Conservation (phyloP, 768 basidiomycete species). For the Lactarius psammicola region DNA sequence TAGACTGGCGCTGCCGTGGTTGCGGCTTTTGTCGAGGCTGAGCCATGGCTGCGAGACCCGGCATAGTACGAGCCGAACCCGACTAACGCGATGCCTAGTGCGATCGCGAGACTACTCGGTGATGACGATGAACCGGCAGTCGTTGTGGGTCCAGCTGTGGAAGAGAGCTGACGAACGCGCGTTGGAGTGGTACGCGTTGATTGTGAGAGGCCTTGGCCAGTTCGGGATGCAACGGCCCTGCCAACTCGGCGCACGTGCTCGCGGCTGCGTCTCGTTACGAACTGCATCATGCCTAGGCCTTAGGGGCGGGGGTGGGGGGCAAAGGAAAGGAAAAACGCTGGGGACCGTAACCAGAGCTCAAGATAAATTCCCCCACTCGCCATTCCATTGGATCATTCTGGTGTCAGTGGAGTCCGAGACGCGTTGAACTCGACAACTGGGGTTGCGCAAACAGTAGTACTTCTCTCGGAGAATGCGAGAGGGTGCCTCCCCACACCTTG, state of each 20-base stretch:
- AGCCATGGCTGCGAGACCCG: not conserved
- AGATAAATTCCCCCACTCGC: not conserved
- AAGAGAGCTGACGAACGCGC: not conserved
- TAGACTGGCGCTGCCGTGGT: slow-evolving; percentile 33
- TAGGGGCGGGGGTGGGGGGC: not conserved
- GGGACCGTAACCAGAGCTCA: not conserved
- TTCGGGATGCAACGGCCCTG: not conserved
- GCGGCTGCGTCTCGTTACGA: not conserved
- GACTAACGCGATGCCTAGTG: not conserved
- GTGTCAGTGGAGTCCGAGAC: too few species aligned
- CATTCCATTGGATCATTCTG: not conserved
- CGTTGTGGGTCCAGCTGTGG: not conserved
- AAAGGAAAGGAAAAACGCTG: too few species aligned
- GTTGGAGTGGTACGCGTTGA: not conserved
- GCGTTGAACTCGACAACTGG: too few species aligned
- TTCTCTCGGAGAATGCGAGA: too few species aligned
- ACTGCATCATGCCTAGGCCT: not conserved
- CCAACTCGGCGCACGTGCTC: not conserved
- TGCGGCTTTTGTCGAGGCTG: not conserved
- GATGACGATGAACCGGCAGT: not conserved
- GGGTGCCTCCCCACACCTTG: too few species aligned
- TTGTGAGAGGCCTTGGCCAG: not conserved
- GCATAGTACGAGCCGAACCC: not conserved
- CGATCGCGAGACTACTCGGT: not conserved
- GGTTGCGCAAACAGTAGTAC: too few species aligned